Percentiles rank a stretch among this genome's conserved stretches.
Conservation (phyloP, 169 alveolate species). For the Plasmodium knowlesi region DNA sequence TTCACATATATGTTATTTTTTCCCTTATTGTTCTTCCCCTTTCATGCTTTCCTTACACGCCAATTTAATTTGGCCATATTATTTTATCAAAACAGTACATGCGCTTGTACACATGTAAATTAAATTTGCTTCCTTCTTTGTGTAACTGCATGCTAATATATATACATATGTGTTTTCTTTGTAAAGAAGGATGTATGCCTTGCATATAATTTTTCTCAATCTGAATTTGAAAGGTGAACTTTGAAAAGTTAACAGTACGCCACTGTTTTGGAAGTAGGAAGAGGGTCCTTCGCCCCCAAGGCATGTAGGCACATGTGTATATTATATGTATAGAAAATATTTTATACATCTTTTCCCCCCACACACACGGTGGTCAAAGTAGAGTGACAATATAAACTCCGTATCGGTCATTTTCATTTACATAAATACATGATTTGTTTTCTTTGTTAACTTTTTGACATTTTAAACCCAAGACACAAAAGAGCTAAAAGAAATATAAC, state of each 20-base stretch:
- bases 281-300: not conserved
- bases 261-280: not conserved
- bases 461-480: not conserved
- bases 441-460: not conserved
- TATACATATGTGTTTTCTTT: not conserved
- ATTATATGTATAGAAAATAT: not conserved
- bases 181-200: not conserved
- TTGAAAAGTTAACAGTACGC: not conserved
- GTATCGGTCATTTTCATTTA: not conserved
- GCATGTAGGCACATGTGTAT: not conserved
- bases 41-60: not conserved
- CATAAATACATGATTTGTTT: not conserved
- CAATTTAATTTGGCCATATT: not conserved
- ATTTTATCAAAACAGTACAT: not conserved
- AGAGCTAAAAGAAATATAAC: not conserved
- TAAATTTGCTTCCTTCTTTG: not conserved
- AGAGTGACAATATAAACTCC: not conserved
- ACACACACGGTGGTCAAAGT: not conserved
- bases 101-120: not conserved
- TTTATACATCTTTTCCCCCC: not conserved
- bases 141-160: not conserved
- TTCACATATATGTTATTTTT: not conserved
- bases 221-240: not conserved
- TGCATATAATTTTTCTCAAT: not conserved
- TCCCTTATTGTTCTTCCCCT: not conserved